Evolutionary conservation across 2,329 filamentous ascomycete genomes (phyloP), one percentile per base, ranked within the genome.

Genomic region (Boeremia lycopersici): DNA sequence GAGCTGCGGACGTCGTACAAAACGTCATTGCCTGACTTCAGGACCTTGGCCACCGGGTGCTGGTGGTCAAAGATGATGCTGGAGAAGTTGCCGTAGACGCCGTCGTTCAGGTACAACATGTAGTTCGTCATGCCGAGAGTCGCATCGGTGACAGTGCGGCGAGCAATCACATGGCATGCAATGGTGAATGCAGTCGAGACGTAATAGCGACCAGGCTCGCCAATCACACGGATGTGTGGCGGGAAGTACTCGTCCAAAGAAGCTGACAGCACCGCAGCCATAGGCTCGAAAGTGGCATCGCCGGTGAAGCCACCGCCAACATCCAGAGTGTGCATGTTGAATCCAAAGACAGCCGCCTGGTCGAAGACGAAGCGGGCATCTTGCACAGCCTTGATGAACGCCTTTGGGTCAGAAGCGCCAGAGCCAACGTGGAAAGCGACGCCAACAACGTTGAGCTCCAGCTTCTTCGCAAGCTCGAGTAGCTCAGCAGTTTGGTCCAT

Each of bases 51-150:
- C 40, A 89, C 78, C 1, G 95, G 95, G 69, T 96, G 85, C 82
- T 99, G 95, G 77, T 98, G 95, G 72, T 98, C 95, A 75, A 97
- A 99, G 82, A 98, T 96, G 83, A 98, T 98, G 85, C 92, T 96
- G 63, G 91, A 96, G 74, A 99, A 98, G 80, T 98, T 98, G 70
- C 95, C 95, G 72, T 99, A 99, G 48, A 98, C 89, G 26, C 95
- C 95, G 67, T 99, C 95, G 74, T 99, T 99, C 74, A 98, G 81
- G 76, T 99, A 99, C 41, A 97, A 80, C 95, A 98, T 99, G 82
- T 96, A 97, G 64, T 88, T 90, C 58, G 86, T 87, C 59, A 84
- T 82, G 45, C 82, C 82, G 10, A 84, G 81, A 34, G 79, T 80
- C 4, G 89, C 86, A 70, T 93, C 87, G 60, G 88, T 83, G 53